Evolutionary conservation across 1,284 basidiomycete genomes (phyloP).

Genomic region (Sanghuangporus baumii): DNA sequence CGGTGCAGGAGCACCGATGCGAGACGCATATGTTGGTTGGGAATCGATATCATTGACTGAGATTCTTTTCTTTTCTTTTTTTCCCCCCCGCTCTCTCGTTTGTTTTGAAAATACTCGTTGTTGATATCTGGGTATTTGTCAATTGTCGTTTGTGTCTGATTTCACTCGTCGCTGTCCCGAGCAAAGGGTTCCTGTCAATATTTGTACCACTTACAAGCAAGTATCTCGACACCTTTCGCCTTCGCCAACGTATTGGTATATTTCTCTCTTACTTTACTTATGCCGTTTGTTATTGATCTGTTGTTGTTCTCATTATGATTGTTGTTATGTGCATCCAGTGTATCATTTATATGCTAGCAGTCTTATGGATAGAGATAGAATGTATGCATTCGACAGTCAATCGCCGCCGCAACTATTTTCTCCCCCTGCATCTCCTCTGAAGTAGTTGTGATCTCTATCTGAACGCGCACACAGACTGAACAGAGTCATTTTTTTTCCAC

Average conservation of each 20-base stretch:
- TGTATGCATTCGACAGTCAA: too few species aligned
- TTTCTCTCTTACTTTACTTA: not conserved
- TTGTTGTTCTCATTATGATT: not conserved
- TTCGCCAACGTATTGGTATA: not conserved
- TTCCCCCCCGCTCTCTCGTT: not conserved
- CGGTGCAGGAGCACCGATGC: slow-evolving; percentile 5
- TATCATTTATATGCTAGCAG: not conserved
- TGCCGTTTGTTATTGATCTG: not conserved
- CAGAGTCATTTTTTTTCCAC: too few species aligned
- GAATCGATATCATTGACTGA: slow-evolving; percentile 6
- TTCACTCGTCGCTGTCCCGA: too few species aligned
- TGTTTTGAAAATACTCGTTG: too few species aligned
- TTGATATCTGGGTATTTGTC: not conserved
- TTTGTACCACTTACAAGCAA: too few species aligned
- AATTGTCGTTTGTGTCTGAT: not conserved
- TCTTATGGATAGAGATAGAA: not conserved
- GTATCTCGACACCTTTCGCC: not conserved
- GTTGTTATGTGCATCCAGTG: not conserved
- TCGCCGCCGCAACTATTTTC: too few species aligned
- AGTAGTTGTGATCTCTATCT: too few species aligned
- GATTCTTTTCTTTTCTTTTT: not conserved
- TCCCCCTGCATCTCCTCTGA: too few species aligned
- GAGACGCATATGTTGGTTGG: slow-evolving; percentile 7
- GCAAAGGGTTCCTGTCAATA: too few species aligned
- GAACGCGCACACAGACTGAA: too few species aligned